Evolutionary conservation across 2,329 filamentous ascomycete genomes (phyloP), one percentile per base, ranked within the genome.

Genomic region (Venturia asperata): DNA sequence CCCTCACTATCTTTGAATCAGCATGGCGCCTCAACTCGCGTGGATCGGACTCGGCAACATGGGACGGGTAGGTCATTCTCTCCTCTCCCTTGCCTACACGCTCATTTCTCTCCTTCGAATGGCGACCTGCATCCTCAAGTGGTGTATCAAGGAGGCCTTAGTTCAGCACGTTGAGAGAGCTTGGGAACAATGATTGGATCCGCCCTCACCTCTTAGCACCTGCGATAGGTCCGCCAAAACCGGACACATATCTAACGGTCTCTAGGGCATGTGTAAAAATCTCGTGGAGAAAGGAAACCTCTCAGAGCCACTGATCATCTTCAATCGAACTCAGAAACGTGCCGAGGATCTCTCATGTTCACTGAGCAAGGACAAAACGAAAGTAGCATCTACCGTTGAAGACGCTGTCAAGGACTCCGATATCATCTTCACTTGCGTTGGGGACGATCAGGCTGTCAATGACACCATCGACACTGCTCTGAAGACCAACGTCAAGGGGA

Each of bases 21-120:
- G 58, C 30, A 79, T 79, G 77, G 73, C 77, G 62, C 75, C 76
- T 60, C 85, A 83, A 75, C 72, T 94, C 63, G 82, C 91, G 70
- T 95, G 87, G 85, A 85, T 95, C 64, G 91, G 92, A 66, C 82
- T 96, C 62, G 91, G 91, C 63, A 95, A 95, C 75, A 96, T 96
- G 86, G 92, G 90, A 69, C 83, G 87, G 72, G 89, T 89, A 79
- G 79, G 84, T 77, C 17, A n/a, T 15, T 55, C 30, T 27, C 47
- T 52, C 47, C 47, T 37, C 37, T 30, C 52, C 27, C 47, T 37
- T 58, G 52, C 52, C 27, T 27, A 7, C 47, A 52, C 9, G 7
- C 13, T 3, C 47, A 24, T 52, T 52, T 7, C 21, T 1, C 47
- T 5, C 24, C 21, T 2, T 27, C 11, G n/a, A 52, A 30, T 24